Percentiles rank a stretch among this genome's conserved stretches.
Conservation (phyloP, 495 filamentous ascomycete genomes). For the Neurospora intermedia region DNA sequence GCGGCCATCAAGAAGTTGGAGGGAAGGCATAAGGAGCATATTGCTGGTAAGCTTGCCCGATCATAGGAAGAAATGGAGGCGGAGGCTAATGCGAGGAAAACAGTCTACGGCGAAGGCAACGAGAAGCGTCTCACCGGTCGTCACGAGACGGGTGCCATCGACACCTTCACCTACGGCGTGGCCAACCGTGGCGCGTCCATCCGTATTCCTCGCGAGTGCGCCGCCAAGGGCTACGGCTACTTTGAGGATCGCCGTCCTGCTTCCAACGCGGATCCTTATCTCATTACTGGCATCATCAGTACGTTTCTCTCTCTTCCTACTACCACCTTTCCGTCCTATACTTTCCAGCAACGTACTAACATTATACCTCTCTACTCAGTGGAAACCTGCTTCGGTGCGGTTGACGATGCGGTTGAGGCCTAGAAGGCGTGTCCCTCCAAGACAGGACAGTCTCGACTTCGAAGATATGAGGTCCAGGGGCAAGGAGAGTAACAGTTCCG, state of each 20-base stretch:
- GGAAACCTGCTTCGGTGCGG: neutral
- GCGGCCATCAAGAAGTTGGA: conserved; percentile 46
- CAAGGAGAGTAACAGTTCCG: neutral
- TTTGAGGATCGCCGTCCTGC: conserved; percentile 91
- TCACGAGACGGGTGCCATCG: conserved; percentile 82
- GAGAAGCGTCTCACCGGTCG: conserved; percentile 71
- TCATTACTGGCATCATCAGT: conserved; percentile 5
- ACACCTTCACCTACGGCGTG: conserved; percentile 85
- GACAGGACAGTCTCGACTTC: neutral
- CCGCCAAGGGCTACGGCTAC: conserved; percentile 87
- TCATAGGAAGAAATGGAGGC: neutral
- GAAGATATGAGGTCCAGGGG: neutral
- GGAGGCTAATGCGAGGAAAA: neutral
- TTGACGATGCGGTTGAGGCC: neutral
- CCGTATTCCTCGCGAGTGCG: conserved; percentile 77
- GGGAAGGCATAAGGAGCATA: conserved; percentile 79
- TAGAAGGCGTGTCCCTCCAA: neutral
- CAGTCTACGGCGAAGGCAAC: conserved; percentile 82
- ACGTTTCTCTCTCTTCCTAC: neutral
- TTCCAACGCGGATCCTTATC: conserved; percentile 86
- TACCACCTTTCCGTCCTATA: neutral
- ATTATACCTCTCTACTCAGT: neutral
- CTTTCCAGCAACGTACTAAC: neutral
- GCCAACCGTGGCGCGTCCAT: conserved; percentile 79
- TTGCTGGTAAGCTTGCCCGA: conserved; percentile 37